Percentiles rank a stretch among this genome's conserved stretches.
Conservation (phyloP, 768 basidiomycete genomes). For the Coprinopsis cinerea region DNA sequence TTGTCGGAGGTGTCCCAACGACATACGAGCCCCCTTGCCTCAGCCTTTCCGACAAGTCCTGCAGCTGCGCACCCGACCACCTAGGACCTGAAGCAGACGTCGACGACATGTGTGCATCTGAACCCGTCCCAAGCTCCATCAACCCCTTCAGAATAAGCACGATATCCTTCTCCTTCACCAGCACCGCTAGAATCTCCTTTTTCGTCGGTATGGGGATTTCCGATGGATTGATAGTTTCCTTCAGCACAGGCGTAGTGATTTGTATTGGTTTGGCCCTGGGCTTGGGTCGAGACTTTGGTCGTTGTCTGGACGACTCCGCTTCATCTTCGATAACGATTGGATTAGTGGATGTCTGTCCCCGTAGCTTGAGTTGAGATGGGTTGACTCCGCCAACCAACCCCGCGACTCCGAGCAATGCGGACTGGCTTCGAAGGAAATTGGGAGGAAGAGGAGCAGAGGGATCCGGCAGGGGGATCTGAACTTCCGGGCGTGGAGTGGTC, state of each 20-base stretch:
- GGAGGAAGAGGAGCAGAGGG: constrained; percentile 55
- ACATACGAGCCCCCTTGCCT: background rate
- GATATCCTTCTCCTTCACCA: constrained; percentile 60
- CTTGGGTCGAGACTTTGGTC: constrained; percentile 8
- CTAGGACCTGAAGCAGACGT: constrained; percentile 12
- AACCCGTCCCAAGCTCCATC: constrained; percentile 48
- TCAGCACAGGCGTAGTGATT: background rate
- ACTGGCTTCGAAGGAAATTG: constrained; percentile 70
- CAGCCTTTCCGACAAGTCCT: background rate
- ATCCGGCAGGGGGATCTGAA: constrained; percentile 58
- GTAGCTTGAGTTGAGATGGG: constrained; percentile 41
- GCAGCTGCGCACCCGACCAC: constrained; percentile 2
- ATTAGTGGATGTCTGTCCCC: constrained; percentile 51
- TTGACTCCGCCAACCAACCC: constrained; percentile 65
- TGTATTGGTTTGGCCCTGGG: constrained; percentile 11
- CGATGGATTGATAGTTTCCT: constrained; percentile 31
- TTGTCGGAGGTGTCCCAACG: constrained; percentile 2
- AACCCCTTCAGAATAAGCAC: constrained; percentile 61
- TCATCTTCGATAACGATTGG: constrained; percentile 72
- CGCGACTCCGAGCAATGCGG: constrained; percentile 64
- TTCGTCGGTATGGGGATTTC: constrained; percentile 44
- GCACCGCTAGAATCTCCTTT: constrained; percentile 52
- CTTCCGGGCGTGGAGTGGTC: constrained; percentile 40
- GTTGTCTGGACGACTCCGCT: constrained; percentile 23
- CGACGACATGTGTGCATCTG: constrained; percentile 14